A percentile compares a stretch with the other conserved stretches of the same genome.
These are phyloP conservation scores for Arthrobotrys megalospora DNA, from an alignment of 2,329 filamentous ascomycete species.

Conservation along the genomic window DNA sequence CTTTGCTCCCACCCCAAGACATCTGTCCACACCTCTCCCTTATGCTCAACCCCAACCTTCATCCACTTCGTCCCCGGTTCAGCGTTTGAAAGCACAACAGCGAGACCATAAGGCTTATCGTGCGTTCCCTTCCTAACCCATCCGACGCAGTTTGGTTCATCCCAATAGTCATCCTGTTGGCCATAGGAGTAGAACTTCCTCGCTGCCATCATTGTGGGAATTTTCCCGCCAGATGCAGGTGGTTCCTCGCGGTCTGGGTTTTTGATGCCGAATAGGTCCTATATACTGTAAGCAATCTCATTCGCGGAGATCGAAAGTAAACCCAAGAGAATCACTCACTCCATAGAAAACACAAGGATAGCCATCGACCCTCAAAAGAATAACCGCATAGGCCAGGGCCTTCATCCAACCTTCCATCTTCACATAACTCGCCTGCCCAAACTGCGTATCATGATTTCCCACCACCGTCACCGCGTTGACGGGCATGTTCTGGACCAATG, in stretches of 20 bases:
- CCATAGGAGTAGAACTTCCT: slow-evolving; percentile 79
- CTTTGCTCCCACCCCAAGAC: slow-evolving; percentile 73
- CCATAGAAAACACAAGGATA: slow-evolving; percentile 80
- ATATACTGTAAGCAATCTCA: background rate
- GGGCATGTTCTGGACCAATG: slow-evolving; percentile 73
- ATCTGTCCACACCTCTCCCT: slow-evolving; percentile 77
- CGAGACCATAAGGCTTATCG: slow-evolving; percentile 70
- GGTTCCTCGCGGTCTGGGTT: slow-evolving; percentile 68
- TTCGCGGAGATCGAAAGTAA: background rate
- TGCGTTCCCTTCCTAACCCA: slow-evolving; percentile 72
- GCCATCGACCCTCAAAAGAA: slow-evolving; percentile 76
- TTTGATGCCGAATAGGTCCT: slow-evolving; percentile 63
- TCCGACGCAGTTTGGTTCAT: slow-evolving; percentile 75
- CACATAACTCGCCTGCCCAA: slow-evolving; percentile 75
- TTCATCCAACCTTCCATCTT: slow-evolving; percentile 78
- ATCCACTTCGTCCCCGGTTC: slow-evolving; percentile 73
- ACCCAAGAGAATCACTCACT: slow-evolving; percentile 76
- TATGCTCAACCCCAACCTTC: slow-evolving; percentile 74
- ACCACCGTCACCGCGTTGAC: slow-evolving; percentile 77
- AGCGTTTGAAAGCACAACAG: slow-evolving; percentile 74
- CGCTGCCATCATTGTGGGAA: slow-evolving; percentile 75
- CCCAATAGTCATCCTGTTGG: slow-evolving; percentile 76
- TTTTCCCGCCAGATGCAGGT: slow-evolving; percentile 72
- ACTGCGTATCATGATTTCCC: slow-evolving; percentile 80
- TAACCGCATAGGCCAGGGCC: slow-evolving; percentile 79